Evolutionary conservation across 768 basidiomycete species (phyloP), one percentile per base, ranked within the genome.

Genomic region (Boletus rex-veris): DNA sequence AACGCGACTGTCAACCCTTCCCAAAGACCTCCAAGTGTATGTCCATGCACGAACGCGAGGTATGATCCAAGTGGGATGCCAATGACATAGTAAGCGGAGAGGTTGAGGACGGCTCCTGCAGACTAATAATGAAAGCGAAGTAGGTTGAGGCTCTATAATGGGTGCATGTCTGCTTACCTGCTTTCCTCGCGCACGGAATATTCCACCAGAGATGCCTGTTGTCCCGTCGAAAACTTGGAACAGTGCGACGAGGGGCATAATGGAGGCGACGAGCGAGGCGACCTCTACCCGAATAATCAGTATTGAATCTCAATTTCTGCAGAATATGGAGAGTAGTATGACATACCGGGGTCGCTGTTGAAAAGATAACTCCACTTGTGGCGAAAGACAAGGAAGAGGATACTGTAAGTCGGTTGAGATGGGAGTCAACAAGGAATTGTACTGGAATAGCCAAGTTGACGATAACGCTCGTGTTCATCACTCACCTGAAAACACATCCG

Each of bases 181-280:
- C 69, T 86, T 89, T 19, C 94, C 94, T 37, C 83, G 74, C 0
- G 94, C 88, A 41, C 96, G 80, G 50, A 98, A 76, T 55, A 97
- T 82, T 3, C 94, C 94, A 7, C 78, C 80, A 0, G 83, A 78
- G 6, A 93, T 80, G 0, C 80, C 84, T 3, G 79, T 67, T 11
- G 83, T 75, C 1, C 86, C 91, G 61, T 99, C 96, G 53, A 94
- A 88, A 4, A 96, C 82, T 69, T 97, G 89, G 76, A 86, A 89
- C 26, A 89, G 73, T 8, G 86, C 83, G 5, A 96, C 83, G 8
- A 90, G 74, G 0, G 90, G 90, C 14, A 94, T 66, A 50, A 93
- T 85, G 3, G 75, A 71, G 0, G 90, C 84, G 12, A 91, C 69
- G 15, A 70, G 61, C 4, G 53, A 58, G 35, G 59, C 54, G 14